Evolutionary conservation across 2,329 filamentous ascomycete species (phyloP).

Genomic region (Colletotrichum musicola): DNA sequence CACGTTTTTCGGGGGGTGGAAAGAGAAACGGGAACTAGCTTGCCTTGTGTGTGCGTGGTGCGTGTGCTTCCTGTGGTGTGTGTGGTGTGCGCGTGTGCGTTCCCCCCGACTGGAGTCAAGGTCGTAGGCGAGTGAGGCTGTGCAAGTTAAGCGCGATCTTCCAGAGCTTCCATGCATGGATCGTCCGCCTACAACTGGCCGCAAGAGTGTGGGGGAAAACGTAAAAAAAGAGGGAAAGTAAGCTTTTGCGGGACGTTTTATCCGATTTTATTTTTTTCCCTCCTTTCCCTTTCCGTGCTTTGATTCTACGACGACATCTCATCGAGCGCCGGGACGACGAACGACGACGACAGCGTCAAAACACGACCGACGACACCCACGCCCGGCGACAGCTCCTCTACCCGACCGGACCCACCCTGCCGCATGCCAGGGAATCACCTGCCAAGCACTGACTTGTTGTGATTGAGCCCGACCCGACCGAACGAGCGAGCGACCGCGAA

Average conservation of each 20-base stretch:
- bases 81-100: slow-evolving; percentile 14
- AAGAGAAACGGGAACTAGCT: slow-evolving; percentile 28
- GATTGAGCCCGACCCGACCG: neutral
- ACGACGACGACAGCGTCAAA: slow-evolving; percentile 7
- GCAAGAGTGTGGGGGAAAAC: slow-evolving; percentile 32
- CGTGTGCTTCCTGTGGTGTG: slow-evolving; percentile 1
- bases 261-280: slow-evolving; percentile 22
- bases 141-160: slow-evolving; percentile 40
- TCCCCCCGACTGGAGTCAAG: slow-evolving; percentile 37
- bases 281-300: neutral
- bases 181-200: slow-evolving; percentile 33
- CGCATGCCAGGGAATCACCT: neutral
- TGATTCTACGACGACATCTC: slow-evolving; percentile 28
- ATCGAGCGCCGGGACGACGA: neutral
- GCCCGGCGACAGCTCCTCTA: slow-evolving; percentile 6
- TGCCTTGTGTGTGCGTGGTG: slow-evolving; percentile 9
- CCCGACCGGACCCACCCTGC: neutral
- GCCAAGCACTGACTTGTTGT: neutral
- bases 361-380: neutral
- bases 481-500: slow-evolving; percentile 6
- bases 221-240: slow-evolving; percentile 25
- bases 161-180: slow-evolving; percentile 39
- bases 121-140: slow-evolving; percentile 40
- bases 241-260: slow-evolving; percentile 34
- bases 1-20: slow-evolving; percentile 22